These are phyloP conservation scores for Chrysochromulina parva DNA, from an alignment of 78 protist genomes.

Conservation along the genomic window DNA sequence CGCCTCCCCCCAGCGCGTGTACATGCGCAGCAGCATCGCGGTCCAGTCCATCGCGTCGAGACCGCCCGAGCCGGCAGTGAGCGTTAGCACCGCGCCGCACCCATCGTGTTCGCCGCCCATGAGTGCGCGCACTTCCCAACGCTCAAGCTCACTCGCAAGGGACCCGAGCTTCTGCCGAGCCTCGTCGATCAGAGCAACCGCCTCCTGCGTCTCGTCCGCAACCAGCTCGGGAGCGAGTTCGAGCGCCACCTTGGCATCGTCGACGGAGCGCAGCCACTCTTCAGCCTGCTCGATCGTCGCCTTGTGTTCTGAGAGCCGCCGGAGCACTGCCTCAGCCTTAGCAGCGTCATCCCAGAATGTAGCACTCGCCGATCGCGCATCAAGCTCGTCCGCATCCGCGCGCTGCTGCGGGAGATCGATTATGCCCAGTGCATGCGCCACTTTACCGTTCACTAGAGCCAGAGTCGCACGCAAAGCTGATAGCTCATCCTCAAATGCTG, in stretches of 20 bases:
- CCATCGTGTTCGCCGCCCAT: slow-evolving; percentile 6
- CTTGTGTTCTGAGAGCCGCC: background rate
- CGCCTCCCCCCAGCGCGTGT: slow-evolving; percentile 28
- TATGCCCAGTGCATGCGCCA: too few relatives aligned
- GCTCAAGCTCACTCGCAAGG: background rate
- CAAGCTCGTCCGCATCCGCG: slow-evolving; percentile 5
- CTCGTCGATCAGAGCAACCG: background rate
- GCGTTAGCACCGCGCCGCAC: background rate
- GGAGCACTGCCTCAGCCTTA: background rate
- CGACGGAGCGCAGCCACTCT: background rate
- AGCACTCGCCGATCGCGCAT: background rate
- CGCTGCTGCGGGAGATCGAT: background rate
- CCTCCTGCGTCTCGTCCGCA: background rate
- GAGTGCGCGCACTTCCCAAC: slow-evolving; percentile 11
- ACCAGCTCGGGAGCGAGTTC: background rate
- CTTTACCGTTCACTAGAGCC: too few relatives aligned
- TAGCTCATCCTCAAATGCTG: too few relatives aligned
- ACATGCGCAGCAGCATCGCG: slow-evolving; percentile 48
- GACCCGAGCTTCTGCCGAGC: background rate
- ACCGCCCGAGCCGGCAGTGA: slow-evolving; percentile 48
- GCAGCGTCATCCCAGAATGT: slow-evolving; percentile 23
- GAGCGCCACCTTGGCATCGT: background rate
- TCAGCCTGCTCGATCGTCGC: background rate
- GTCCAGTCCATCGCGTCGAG: slow-evolving; percentile 52
- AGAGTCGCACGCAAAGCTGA: too few relatives aligned